Base-by-base conservation (phyloP, 2,329 filamentous ascomycete genomes). In the Seiridium unicorne region DNA sequence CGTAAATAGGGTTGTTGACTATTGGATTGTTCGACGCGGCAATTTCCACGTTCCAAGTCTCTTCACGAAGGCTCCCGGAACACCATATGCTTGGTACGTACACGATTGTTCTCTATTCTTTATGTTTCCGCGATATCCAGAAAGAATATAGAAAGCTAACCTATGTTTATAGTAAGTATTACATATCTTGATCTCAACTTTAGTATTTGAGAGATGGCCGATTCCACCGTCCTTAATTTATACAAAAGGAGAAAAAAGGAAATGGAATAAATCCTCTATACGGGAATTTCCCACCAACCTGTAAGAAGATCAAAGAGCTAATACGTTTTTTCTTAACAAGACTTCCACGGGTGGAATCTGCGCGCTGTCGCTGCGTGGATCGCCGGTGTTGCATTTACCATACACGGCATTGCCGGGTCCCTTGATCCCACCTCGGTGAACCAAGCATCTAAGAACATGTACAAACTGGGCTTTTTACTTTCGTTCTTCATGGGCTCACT, bases 31-130 rank as follows among this genome's bases (percentile, higher is more conserved):
- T 3, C 68, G 74, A 5, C 58, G 61, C n/a, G 74, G 76, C 5
- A 79, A 79, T 48, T 61, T 78, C 8, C 74, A 78, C 57, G 67
- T 77, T 4, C 74, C 75, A 0, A 73, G 70, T 1, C 69, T 76
- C 8, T 79, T 77, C 58, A 62, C 31, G 38, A 55, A 60, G 3
- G 49, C 54, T 3, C 57, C 51, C 4, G 59, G 63, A 9, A 55
- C 64, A 1, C 66, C 72, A 3, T 74, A 74, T 60, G 71, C 65
- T 63, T 74, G 18, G 18, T 26, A 26, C 18, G 18, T 26, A 26
- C 18, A 26, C 1, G 2, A 26, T 26, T 26, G 18, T 26, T 26
- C 18, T 26, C 18, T 26, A 26, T 26, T 26, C 18, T 26, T 26
- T 26, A 26, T 26, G 18, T 26, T 26, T 2, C 18, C 2, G 18